Percentiles rank a stretch among this genome's conserved stretches.
Evolutionary conservation across 2,329 filamentous ascomycete genomes (phyloP).

Genomic region (Pseudomassariella vexata): DNA sequence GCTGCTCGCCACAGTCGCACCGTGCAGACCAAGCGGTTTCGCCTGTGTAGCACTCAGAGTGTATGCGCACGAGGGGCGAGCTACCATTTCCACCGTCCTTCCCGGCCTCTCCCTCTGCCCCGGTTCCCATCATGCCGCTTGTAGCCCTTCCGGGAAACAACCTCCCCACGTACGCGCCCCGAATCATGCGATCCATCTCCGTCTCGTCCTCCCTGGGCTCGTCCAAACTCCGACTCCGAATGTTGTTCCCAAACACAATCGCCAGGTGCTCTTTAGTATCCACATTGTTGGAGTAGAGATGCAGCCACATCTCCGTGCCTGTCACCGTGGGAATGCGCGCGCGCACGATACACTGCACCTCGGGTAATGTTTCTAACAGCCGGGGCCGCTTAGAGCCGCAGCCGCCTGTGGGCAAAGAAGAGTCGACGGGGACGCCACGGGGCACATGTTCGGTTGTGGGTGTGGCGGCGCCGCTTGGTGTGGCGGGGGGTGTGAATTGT

Average conservation of each 20-base stretch:
- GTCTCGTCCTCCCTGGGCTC: conserved; percentile 70
- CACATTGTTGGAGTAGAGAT: conserved; percentile 86
- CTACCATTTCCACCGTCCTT: conserved; percentile 13
- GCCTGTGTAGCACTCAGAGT: conserved; percentile 97
- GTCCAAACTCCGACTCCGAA: conserved; percentile 69
- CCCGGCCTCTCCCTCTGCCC: conserved; percentile 8
- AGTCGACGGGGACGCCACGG: conserved; percentile 55
- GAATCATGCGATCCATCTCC: conserved; percentile 85
- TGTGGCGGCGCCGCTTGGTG: conserved; percentile 54
- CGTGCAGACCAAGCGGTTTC: conserved; percentile 98
- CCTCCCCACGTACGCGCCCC: conserved; percentile 86
- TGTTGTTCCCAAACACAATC: conserved; percentile 88
- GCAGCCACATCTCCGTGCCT: conserved; percentile 94
- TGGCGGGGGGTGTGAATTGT: conserved; percentile 70
- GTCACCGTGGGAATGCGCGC: conserved; percentile 89
- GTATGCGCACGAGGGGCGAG: conserved; percentile 85
- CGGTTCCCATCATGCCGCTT: conserved; percentile 52
- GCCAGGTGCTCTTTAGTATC: conserved; percentile 96
- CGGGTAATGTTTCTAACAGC: conserved; percentile 68
- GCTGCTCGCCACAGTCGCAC: conserved; percentile 95
- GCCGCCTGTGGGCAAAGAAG: conserved; percentile 49
- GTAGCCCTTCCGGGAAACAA: conserved; percentile 79
- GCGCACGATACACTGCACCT: conserved; percentile 89
- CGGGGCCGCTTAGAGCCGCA: conserved; percentile 62
- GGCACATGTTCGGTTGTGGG: conserved; percentile 37